Base-by-base conservation (phyloP, 1,284 basidiomycete genomes). In the Trichosporon faecale region DNA sequence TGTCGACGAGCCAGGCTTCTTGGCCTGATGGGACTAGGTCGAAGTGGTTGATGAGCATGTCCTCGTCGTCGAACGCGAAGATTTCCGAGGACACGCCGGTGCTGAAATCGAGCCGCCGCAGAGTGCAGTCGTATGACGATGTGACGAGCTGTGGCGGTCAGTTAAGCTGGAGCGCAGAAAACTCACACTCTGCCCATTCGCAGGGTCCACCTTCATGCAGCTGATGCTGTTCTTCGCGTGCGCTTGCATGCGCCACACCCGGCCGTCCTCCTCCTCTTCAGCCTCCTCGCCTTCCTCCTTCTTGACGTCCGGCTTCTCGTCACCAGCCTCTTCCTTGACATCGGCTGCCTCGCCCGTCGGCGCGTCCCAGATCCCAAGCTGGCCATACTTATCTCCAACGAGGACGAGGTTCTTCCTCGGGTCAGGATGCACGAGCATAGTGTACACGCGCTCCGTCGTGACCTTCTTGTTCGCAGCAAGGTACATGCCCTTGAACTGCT, bases 91-190 rank as follows among this genome's bases (percentile, higher is more conserved):
- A 85, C 18, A 72, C 73, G 23, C 80, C 77, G 2, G 78, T 79
- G n/a, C 77, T 72, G 63, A 86, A 83, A 70, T 84, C 79, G 46
- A 85, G 75, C 3, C 75, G 72, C 5, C 85, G 83, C 1, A 86
- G 68, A 0, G 85, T 83, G 67, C 83, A 84, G 75, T 86, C 85
- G 76, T 86, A 86, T 0, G 83, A 82, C 0, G 82, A 78, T 0
- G 85, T 79, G 71, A 80, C 83, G 11, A 86, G 74, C 83, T 85
- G 73, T 4, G 23, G 21, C 2, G 23, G 40, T 44, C 40, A 18
- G 40, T 44, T 44, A 1, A 37, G 1, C 0, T n/a, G 4, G n/a
- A 18, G 44, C 4, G 35, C 11, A 25, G 6, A 16, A 0, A 21
- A 74, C 83, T 78, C 72, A 84, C 82, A 18, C 78, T 80, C 14